Base-by-base conservation (phyloP, 2,329 filamentous ascomycete genomes). In the Geoglossum cookeanum region DNA sequence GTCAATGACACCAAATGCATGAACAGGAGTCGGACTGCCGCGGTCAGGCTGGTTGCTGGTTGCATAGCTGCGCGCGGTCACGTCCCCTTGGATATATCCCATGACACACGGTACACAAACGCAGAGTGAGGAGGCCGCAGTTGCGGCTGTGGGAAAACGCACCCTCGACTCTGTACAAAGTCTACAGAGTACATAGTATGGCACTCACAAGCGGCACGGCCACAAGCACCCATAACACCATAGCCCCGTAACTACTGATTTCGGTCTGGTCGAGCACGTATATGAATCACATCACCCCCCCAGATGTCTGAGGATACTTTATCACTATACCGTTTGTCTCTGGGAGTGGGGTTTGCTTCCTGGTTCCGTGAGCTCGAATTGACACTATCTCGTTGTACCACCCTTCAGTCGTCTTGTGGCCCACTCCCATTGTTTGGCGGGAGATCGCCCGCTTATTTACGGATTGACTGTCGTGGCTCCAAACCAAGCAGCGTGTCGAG, bases 381-480 rank as follows among this genome's bases (percentile, higher is more conserved):
- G 49, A 30, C 30, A 17, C 30, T 53, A 53, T 53, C 49, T 53
- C 49, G 49, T 53, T n/a, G 13, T 37, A 53, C 49, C 30, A 52
- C 32, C 29, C 32, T 13, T 33, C 33, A 22, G 6, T 52, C 35
- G 49, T 53, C 49, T 53, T 53, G 49, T 53, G 49, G 48, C 30
- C 48, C 48, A 22, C 22, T 53, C 29, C 9, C 8, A 53, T 35
- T n/a, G 49, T 53, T 53, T 53, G 49, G 49, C 17, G 32, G 48
- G 39, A 52, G 33, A 13, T 53, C 49, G 49, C 49, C 49, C 49
- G 49, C 49, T 53, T 53, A 53, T 30, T 22, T 53, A 53, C 49
- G 49, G 30, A 53, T 30, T 17, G 30, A 32, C 30, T 53, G 49
- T 53, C 49, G 49, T 53, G 49, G 49, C 49, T 53, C 49, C 49